These are phyloP conservation scores for Macroventuria anomochaeta DNA, from an alignment of 2,329 filamentous ascomycete genomes.

Conservation along the genomic window DNA sequence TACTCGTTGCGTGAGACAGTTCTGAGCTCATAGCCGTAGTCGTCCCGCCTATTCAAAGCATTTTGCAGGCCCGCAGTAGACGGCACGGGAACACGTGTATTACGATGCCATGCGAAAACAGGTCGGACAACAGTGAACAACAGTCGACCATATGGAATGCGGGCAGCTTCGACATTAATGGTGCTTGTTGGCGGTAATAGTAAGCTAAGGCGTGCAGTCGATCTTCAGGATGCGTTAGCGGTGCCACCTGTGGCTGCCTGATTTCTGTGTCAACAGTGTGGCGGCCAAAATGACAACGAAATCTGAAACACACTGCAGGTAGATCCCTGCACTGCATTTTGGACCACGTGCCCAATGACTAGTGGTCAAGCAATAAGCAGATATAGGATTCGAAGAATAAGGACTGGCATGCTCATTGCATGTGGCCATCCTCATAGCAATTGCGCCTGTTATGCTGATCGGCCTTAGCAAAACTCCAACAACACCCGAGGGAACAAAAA, in stretches of 20 bases:
- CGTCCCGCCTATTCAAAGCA: neutral
- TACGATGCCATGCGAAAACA: neutral
- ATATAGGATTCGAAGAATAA: neutral
- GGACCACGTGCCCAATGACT: neutral
- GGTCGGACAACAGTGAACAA: too few relatives aligned
- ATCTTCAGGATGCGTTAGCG: neutral
- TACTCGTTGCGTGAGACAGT: neutral
- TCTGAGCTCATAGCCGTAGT: neutral
- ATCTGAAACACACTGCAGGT: neutral
- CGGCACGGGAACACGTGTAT: neutral
- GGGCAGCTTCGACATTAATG: neutral
- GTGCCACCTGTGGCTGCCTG: neutral
- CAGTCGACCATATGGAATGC: neutral
- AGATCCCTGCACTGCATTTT: neutral
- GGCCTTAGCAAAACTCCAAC: neutral
- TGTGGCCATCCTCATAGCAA: neutral
- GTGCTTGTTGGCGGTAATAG: neutral
- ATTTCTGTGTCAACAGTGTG: neutral
- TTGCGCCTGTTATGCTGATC: constrained; percentile 12
- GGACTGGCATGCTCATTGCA: neutral
- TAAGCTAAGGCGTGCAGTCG: neutral
- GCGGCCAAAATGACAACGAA: neutral
- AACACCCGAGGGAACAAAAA: neutral
- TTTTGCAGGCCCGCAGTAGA: neutral
- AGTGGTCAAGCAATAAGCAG: neutral